These are phyloP conservation scores for Epichloe brachyelytri DNA, from an alignment of 2,329 filamentous ascomycete genomes.

Conservation along the genomic window DNA sequence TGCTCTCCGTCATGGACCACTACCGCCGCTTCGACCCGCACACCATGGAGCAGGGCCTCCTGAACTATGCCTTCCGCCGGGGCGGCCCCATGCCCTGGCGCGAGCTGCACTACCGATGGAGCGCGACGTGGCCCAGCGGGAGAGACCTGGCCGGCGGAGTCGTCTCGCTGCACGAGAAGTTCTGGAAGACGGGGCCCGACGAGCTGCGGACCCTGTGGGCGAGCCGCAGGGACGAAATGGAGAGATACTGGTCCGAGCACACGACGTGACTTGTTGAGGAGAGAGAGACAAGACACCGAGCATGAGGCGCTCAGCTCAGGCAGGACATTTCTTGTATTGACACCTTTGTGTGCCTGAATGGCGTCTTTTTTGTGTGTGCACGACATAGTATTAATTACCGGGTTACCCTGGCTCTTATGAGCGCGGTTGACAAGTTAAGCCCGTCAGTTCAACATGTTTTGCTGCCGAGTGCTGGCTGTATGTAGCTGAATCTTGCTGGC, in stretches of 20 bases:
- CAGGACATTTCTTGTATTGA: not conserved
- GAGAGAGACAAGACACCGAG: too few relatives aligned
- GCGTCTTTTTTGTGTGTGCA: too few relatives aligned
- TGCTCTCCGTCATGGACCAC: conserved; percentile 6
- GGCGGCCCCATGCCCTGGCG: conserved; percentile 29
- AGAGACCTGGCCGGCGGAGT: conserved; percentile 21
- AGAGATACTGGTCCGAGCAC: not conserved
- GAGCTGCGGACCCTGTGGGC: conserved; percentile 4
- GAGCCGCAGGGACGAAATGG: not conserved
- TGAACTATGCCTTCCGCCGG: conserved; percentile 29
- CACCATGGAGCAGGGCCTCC: conserved; percentile 28
- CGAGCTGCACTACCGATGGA: conserved; percentile 25
- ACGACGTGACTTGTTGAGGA: too few relatives aligned
- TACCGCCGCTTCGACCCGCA: conserved; percentile 1
- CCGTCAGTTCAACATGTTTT: too few relatives aligned
- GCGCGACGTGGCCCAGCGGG: conserved; percentile 22
- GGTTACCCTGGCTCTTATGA: too few relatives aligned
- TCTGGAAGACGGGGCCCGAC: conserved; percentile 16
- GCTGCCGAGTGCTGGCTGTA: too few relatives aligned
- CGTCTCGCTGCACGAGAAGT: conserved; percentile 24
- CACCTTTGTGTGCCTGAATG: too few relatives aligned
- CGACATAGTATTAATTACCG: too few relatives aligned
- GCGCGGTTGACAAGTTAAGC: too few relatives aligned
- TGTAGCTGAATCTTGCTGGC: too few relatives aligned
- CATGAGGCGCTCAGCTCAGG: too few relatives aligned